phyloP scores from a whole-genome alignment of 164 flowering plant genomes.

The Amborella trichopoda region DNA sequence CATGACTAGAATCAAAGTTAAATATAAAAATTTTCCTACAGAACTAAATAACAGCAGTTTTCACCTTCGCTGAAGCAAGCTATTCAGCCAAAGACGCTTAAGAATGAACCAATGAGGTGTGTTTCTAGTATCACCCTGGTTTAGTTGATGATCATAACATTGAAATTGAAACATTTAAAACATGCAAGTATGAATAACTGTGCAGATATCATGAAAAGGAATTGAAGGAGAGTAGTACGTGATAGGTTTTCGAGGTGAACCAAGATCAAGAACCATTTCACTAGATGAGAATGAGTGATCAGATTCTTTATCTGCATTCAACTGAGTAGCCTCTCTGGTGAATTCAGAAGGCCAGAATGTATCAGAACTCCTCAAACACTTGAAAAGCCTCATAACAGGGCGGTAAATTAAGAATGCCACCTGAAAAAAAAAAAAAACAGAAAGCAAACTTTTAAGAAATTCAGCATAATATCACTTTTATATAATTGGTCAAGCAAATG shows the following conservation, averaged over 20 bases:
- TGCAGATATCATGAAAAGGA: neutral
- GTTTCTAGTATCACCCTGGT: too few species aligned
- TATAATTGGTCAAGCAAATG: too few species aligned
- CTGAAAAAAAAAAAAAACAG: too few species aligned
- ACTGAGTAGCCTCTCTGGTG: conserved; percentile 17
- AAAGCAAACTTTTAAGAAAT: too few species aligned
- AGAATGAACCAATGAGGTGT: too few species aligned
- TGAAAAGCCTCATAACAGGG: conserved; percentile 92
- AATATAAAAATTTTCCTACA: too few species aligned
- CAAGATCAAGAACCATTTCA: conserved; percentile 56
- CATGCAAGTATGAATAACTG: neutral
- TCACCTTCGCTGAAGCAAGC: too few species aligned
- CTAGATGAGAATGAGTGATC: conserved; percentile 22
- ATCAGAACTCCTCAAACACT: conserved; percentile 37
- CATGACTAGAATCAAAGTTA: too few species aligned
- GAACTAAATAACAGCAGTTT: too few species aligned
- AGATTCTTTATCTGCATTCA: conserved; percentile 27
- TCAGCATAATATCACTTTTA: too few species aligned
- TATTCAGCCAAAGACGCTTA: too few species aligned
- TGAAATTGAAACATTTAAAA: neutral
- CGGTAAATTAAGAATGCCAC: conserved; percentile 93
- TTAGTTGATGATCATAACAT: neutral
- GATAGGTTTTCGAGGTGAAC: conserved; percentile 38
- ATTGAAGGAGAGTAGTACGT: conserved; percentile 24
- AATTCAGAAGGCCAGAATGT: conserved; percentile 76